phyloP scores from a whole-genome alignment of 2,329 filamentous ascomycete species.

The Malbranchea cinnamomea region DNA sequence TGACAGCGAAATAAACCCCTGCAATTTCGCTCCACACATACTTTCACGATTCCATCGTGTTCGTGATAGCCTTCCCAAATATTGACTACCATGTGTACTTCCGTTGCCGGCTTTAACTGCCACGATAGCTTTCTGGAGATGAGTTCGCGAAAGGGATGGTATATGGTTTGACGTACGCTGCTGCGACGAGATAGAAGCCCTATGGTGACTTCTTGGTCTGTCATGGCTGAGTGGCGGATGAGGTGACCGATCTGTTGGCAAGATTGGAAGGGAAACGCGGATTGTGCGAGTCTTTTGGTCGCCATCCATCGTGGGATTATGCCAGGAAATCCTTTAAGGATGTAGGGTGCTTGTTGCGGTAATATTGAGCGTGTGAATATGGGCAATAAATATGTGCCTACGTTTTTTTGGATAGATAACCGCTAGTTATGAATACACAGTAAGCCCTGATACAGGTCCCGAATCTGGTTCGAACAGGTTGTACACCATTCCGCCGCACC shows the following conservation, averaged over 20 bases:
- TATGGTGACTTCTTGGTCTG: conserved; percentile 37
- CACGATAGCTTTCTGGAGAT: conserved; percentile 36
- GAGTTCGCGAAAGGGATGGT: conserved; percentile 34
- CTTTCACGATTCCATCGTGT: conserved; percentile 32
- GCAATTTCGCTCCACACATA: conserved; percentile 41
- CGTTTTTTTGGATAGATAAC: no score
- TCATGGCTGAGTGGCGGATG: conserved; percentile 47
- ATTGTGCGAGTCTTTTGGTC: no score
- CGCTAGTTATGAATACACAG: no score
- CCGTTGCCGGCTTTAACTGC: conserved; percentile 36
- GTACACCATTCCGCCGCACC: no score
- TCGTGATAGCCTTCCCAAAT: conserved; percentile 42
- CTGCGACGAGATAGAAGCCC: conserved; percentile 37
- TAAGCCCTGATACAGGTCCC: no score
- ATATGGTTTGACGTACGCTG: conserved; percentile 46
- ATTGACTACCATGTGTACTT: conserved; percentile 49
- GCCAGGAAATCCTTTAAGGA: no score
- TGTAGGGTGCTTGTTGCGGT: no score
- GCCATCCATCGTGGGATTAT: no score
- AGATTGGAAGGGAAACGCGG: no score
- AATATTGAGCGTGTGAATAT: no score
- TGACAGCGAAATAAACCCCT: conserved; percentile 35
- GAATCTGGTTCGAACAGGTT: no score
- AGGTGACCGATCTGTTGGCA: conserved; percentile 51
- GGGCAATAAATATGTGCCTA: no score